Percentiles rank a stretch among this genome's conserved stretches.
phyloP scores from a whole-genome alignment of 345 rosid genomes.

The Euphorbia tirucalli region DNA sequence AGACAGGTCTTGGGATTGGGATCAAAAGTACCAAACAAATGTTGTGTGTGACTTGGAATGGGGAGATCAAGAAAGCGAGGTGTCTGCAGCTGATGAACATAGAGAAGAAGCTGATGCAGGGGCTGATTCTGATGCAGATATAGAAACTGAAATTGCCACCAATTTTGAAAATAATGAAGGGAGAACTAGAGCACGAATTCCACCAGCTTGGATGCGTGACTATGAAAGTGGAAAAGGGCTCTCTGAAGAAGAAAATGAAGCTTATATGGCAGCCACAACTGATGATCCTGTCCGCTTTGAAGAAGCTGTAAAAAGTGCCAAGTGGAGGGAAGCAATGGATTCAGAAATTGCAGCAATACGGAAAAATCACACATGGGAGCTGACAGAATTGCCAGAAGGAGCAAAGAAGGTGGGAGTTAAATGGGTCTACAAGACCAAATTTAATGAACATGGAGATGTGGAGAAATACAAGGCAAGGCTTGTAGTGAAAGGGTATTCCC shows the following conservation, averaged over 20 bases:
- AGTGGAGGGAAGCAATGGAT: neutral
- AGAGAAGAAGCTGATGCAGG: too few species aligned
- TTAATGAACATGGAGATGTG: neutral
- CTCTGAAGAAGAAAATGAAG: neutral
- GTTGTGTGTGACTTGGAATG: too few species aligned
- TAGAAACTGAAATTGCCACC: too few species aligned
- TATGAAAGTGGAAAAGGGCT: neutral
- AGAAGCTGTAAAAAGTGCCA: neutral
- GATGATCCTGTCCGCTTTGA: neutral
- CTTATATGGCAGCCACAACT: neutral
- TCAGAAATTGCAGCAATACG: neutral
- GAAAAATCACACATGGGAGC: neutral
- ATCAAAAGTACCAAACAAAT: too few species aligned
- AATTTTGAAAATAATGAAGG: neutral
- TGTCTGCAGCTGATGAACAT: too few species aligned
- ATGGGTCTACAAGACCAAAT: neutral
- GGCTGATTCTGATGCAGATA: too few species aligned
- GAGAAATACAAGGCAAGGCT: neutral
- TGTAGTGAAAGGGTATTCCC: neutral
- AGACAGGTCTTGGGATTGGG: too few species aligned
- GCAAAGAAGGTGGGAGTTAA: neutral
- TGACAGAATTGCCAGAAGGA: neutral
- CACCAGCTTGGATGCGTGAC: neutral
- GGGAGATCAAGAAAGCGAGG: too few species aligned
- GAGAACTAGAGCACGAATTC: neutral